Conservation (phyloP, 1,284 basidiomycete species). For the Apiotrichum gracile region DNA sequence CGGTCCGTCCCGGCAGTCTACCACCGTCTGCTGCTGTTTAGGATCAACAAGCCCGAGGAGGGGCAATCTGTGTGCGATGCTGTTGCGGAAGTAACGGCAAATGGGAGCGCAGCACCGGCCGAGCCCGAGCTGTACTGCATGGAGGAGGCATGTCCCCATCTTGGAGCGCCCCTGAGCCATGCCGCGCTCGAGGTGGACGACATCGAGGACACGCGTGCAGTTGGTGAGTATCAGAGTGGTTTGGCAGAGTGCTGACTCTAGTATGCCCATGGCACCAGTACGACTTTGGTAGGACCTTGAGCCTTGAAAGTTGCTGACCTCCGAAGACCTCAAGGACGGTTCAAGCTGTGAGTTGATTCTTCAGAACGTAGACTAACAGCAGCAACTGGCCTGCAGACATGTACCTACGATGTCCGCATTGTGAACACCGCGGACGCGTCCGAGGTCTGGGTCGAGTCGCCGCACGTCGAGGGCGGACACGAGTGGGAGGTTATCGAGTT, state of each 20-base stretch:
- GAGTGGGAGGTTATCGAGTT: conserved; percentile 68
- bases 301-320: neutral
- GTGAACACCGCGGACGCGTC: conserved; percentile 47
- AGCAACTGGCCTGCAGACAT: conserved; percentile 70
- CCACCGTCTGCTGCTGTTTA: conserved; percentile 66
- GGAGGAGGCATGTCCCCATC: conserved; percentile 78
- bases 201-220: conserved; percentile 32
- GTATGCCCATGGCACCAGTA: conserved; percentile 82
- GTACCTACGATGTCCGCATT: conserved; percentile 65
- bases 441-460: conserved; percentile 61
- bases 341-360: conserved; percentile 58
- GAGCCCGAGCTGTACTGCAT: conserved; percentile 67
- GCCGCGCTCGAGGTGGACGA: conserved; percentile 33
- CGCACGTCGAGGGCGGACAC: conserved; percentile 47
- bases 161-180: conserved; percentile 75
- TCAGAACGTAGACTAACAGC: neutral
- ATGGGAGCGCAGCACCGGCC: neutral
- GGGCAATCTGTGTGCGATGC: neutral
- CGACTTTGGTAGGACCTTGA: conserved; percentile 31
- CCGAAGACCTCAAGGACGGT: conserved; percentile 42
- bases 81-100: too few relatives aligned
- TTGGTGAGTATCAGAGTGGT: conserved; percentile 18
- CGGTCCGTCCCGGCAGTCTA: conserved; percentile 55
- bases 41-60: conserved; percentile 47
- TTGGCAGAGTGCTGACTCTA: conserved; percentile 43